phyloP scores from a whole-genome alignment of 2,329 filamentous ascomycete species.

The Aquanectria penicillioides region DNA sequence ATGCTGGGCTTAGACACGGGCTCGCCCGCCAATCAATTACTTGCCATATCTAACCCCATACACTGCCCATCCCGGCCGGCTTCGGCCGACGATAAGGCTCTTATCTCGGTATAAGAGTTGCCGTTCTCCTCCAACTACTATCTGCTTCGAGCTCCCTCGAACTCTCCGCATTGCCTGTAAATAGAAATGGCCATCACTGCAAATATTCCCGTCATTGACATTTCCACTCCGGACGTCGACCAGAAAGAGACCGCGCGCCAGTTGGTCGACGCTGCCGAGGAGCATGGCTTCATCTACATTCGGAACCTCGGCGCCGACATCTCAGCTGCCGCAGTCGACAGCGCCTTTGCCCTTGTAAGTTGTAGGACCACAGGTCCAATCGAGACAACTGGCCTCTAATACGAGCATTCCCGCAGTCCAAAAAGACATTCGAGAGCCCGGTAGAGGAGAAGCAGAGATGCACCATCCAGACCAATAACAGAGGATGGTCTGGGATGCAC shows the following conservation, averaged over 20 bases:
- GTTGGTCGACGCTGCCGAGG: slow-evolving; percentile 81
- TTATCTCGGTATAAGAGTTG: slow-evolving; percentile 19
- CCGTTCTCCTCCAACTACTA: too few species aligned
- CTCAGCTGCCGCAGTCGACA: slow-evolving; percentile 70
- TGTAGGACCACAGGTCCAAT: not conserved
- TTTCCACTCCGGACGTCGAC: slow-evolving; percentile 60
- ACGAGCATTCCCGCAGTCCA: slow-evolving; percentile 57
- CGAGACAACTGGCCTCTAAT: not conserved
- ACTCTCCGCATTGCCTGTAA: too few species aligned
- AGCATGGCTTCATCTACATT: slow-evolving; percentile 91
- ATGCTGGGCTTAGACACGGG: too few species aligned
- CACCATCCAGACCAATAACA: slow-evolving; percentile 82
- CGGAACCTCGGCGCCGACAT: slow-evolving; percentile 79
- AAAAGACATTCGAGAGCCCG: slow-evolving; percentile 76
- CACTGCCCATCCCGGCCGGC: slow-evolving; percentile 8
- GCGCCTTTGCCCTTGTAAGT: slow-evolving; percentile 78
- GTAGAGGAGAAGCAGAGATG: slow-evolving; percentile 77
- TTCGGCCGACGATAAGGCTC: slow-evolving; percentile 8
- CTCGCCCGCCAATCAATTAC: too few species aligned
- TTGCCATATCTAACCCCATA: too few species aligned
- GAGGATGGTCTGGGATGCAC: slow-evolving; percentile 90
- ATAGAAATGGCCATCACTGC: slow-evolving; percentile 44
- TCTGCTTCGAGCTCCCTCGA: not conserved
- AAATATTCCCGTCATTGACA: slow-evolving; percentile 84
- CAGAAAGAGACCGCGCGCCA: slow-evolving; percentile 68